Base-by-base conservation (phyloP, 2,329 filamentous ascomycete genomes). In the Colletotrichum theobromicola region DNA sequence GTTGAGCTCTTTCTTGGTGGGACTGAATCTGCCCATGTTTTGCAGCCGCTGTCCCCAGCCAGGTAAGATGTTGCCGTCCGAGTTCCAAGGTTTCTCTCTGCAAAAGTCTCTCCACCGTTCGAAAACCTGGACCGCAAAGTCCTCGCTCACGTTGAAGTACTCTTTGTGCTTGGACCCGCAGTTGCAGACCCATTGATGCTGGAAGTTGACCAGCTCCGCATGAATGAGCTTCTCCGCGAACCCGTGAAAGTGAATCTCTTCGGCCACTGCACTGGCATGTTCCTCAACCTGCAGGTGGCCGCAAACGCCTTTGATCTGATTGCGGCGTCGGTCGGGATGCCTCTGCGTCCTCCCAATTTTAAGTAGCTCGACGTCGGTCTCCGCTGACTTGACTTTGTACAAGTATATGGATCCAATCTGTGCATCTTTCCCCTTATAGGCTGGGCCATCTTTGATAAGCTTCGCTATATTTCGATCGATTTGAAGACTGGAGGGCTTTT, bases 221-320 rank as follows among this genome's bases (percentile, higher is more conserved):
- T 68, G 70, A 9, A 68, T 26, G 46, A 72, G 18, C 21, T 62
- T 72, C 32, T 72, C 70, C 12, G 65, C 65, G 7, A 72, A 28
- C 12, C 18, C 55, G 16, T 50, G 8, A 8, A 46, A 68, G 2
- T 9, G 34, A 4, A 61, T 26, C n/a, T 32, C 26, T 16, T 34
- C 24, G 0, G 34, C 35, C 16, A 30, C 24, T 8, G 35, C 61
- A 7, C 16, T 12, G 2, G 34, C 2, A 24, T 64, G 35, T 9
- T 61, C 55, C 8, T 13, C 18, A 7, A 34, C 6, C 15, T 26
- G 13, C 4, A 28, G 1, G 34, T 61, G 66, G 6, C 15, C 30
- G 66, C 66, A 68, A 13, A 24, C 26, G 6, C 16, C 21, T 26
- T 18, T 46, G 21, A 28, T 13, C 12, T 30, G 12, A 15, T 6